Conservation (phyloP, 228 moss, liverwort and hornwort species). For the Sphagnum magellanicum region DNA sequence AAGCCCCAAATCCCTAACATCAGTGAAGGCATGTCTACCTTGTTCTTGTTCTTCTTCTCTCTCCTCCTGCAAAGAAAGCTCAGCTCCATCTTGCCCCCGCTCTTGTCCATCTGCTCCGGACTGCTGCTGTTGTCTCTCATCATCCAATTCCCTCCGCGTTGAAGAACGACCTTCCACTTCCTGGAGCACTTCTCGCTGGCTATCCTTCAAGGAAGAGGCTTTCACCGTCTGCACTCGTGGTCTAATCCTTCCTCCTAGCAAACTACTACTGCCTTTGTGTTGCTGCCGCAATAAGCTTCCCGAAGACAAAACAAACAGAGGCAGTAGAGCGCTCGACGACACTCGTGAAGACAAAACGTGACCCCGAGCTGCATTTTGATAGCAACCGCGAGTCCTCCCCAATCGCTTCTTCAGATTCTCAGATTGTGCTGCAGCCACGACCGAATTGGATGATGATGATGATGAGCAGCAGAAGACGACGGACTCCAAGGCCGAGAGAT, state of each 20-base stretch:
- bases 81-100: slow-evolving; percentile 12
- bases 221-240: slow-evolving; percentile 12
- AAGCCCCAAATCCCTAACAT: not conserved
- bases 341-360: slow-evolving; percentile 7
- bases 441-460: not conserved
- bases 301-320: slow-evolving; percentile 14
- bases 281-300: slow-evolving; percentile 4
- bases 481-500: not conserved
- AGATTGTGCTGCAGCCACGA: not conserved
- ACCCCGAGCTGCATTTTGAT: slow-evolving; percentile 4
- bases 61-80: not conserved
- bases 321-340: slow-evolving; percentile 17
- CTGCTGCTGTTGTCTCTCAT: slow-evolving; percentile 12
- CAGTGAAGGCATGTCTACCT: not conserved
- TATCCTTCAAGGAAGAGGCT: slow-evolving; percentile 22
- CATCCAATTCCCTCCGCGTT: too few species aligned
- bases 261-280: slow-evolving; percentile 2
- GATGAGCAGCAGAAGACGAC: not conserved
- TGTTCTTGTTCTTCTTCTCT: slow-evolving; percentile 2
- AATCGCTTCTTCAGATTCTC: not conserved
- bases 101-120: slow-evolving; percentile 21
- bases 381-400: not conserved
- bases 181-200: slow-evolving; percentile 24
- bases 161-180: slow-evolving; percentile 4
- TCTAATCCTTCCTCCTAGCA: slow-evolving; percentile 3